Evolutionary conservation across 2,329 filamentous ascomycete species (phyloP).

Genomic region (Epichloe typhina): DNA sequence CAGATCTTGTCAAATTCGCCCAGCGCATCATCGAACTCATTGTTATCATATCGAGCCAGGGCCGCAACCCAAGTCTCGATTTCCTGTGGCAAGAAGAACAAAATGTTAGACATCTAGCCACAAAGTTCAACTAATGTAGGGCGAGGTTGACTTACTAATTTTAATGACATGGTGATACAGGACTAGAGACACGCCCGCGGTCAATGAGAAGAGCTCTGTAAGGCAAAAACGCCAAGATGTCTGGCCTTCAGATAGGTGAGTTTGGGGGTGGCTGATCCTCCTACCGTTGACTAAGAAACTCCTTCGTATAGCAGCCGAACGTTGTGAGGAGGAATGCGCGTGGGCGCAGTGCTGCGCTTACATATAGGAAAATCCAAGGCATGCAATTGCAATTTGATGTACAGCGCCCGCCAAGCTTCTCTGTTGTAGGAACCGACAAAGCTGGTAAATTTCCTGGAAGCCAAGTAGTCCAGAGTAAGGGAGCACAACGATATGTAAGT

Average conservation of each 20-base stretch:
- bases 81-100: slow-evolving; percentile 47
- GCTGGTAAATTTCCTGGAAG: background rate
- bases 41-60: slow-evolving; percentile 85
- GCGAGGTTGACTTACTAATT: slow-evolving; percentile 34
- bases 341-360: background rate
- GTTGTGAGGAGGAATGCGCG: background rate
- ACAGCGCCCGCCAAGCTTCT: background rate
- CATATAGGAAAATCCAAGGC: background rate
- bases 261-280: background rate
- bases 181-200: background rate
- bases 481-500: background rate
- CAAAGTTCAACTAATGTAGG: background rate
- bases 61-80: slow-evolving; percentile 97
- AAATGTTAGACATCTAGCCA: background rate
- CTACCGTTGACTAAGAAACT: background rate
- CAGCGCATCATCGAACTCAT: slow-evolving; percentile 87
- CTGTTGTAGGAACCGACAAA: background rate
- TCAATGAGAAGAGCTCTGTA: background rate
- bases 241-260: background rate
- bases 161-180: slow-evolving; percentile 37
- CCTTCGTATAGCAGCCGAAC: background rate
- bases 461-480: background rate
- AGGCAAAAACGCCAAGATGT: background rate
- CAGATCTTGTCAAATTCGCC: slow-evolving; percentile 73
- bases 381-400: background rate